Evolutionary conservation across 2,329 filamentous ascomycete genomes (phyloP), one percentile per base, ranked within the genome.

Genomic region (Hypoxylon sp.): DNA sequence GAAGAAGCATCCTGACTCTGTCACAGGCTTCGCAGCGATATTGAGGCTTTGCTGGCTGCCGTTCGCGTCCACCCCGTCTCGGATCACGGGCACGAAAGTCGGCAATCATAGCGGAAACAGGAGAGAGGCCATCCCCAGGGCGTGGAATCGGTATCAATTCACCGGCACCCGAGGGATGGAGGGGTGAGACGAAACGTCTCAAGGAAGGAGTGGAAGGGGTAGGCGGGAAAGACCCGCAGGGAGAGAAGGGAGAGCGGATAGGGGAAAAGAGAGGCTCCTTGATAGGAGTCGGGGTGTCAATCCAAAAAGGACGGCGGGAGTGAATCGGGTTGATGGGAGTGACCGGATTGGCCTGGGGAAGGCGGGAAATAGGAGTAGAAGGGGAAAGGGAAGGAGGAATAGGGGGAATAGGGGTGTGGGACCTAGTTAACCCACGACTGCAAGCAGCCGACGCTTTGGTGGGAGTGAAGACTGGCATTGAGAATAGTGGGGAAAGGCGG

Each of bases 401-500:
- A 43, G 28, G 30, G 14, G 55, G 38, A 28, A 46, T 21, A 38
- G 50, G 51, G 36, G 17, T 65, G 68, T 68, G 68, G 68, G 68
- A 70, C 68, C 59, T 32, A 70, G 56, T 70, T 68, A 68, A 49
- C 68, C 68, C 68, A 70, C 68, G 68, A 70, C 68, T 68, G 65
- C 65, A 56, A 68, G 56, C 61, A 68, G 68, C 68, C 68, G 68
- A 68, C 56, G 49, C 52, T 63, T 63, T 68, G 17, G 57, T 56
- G 41, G 65, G 56, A 41, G 63, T 63, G 21, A 59, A 46, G 4
- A 43, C 19, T 17, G 51, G 53, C 68, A 70, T 70, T 66, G 65
- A 2, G 23, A 58, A 25, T 38, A 50, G 51, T 52, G 32, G 19
- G 23, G 21, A 21, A 43, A 32, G 19, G 56, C 32, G 34, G 23